phyloP scores from a whole-genome alignment of 2,329 filamentous ascomycete species.

The Fusarium keratoplasticum region DNA sequence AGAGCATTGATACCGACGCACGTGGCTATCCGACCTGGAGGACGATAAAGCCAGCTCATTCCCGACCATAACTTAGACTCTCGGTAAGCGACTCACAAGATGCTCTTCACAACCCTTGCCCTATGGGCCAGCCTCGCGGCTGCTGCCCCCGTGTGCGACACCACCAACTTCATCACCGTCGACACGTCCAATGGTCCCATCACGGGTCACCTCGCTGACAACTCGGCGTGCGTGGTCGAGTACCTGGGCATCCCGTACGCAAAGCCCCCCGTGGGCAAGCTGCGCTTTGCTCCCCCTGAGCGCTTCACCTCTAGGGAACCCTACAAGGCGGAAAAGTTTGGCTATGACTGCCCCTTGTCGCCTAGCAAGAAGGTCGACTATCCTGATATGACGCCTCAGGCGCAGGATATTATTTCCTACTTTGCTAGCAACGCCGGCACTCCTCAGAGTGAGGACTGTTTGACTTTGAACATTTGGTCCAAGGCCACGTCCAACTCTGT shows the following conservation, averaged over 20 bases:
- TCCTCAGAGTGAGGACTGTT: slow-evolving; percentile 36
- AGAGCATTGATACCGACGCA: not conserved
- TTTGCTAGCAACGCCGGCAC: slow-evolving; percentile 36
- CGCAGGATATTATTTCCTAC: slow-evolving; percentile 32
- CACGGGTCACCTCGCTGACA: slow-evolving; percentile 47
- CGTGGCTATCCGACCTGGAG: not conserved
- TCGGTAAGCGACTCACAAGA: not conserved
- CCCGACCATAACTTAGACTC: not conserved
- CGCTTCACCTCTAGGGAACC: slow-evolving; percentile 31
- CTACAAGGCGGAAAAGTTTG: slow-evolving; percentile 20
- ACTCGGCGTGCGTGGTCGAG: slow-evolving; percentile 48
- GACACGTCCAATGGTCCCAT: slow-evolving; percentile 49
- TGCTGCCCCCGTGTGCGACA: slow-evolving; percentile 26
- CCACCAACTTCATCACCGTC: slow-evolving; percentile 40
- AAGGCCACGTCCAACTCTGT: slow-evolving; percentile 29
- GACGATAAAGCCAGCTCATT: not conserved
- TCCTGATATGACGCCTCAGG: slow-evolving; percentile 33
- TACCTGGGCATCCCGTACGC: slow-evolving; percentile 57
- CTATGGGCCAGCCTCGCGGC: slow-evolving; percentile 19
- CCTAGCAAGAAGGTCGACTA: slow-evolving; percentile 32
- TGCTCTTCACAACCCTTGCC: slow-evolving; percentile 15
- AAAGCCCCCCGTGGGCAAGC: slow-evolving; percentile 49
- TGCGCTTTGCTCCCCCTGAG: slow-evolving; percentile 53
- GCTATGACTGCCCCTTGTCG: slow-evolving; percentile 36
- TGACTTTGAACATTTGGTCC: slow-evolving; percentile 40